Evolutionary conservation across 2,329 filamentous ascomycete genomes (phyloP).

Genomic region (Cryphonectria japonica): DNA sequence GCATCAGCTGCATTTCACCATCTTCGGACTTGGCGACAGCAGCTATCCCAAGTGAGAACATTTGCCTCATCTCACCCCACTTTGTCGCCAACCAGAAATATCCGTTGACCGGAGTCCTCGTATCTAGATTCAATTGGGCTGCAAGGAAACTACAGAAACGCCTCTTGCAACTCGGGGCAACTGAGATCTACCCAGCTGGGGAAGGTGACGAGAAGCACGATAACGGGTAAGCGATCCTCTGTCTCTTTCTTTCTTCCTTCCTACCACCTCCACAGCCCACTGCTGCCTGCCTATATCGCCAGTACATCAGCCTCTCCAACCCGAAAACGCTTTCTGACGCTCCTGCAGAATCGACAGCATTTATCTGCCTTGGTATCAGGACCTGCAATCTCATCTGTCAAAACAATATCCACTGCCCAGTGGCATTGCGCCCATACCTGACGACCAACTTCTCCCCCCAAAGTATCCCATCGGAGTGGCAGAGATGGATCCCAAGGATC

Average conservation of each 20-base stretch:
- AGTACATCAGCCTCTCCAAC: neutral
- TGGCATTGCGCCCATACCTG: conserved; percentile 71
- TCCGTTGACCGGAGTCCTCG: neutral
- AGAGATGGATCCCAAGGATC: conserved; percentile 20
- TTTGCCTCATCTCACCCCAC: neutral
- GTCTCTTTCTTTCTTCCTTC: conserved; percentile 1
- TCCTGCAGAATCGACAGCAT: conserved; percentile 72
- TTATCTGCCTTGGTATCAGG: conserved; percentile 76
- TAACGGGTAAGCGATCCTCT: conserved; percentile 69
- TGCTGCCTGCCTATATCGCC: neutral
- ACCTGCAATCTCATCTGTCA: conserved; percentile 68
- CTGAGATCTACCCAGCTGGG: conserved; percentile 73
- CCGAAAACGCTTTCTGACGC: conserved; percentile 12
- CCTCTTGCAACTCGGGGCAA: conserved; percentile 80
- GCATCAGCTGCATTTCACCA: conserved; percentile 71
- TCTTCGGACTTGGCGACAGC: conserved; percentile 91
- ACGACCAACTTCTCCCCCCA: conserved; percentile 74
- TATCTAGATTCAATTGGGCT: conserved; percentile 83
- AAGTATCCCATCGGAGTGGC: conserved; percentile 57
- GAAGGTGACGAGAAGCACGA: conserved; percentile 94
- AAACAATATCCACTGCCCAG: conserved; percentile 69
- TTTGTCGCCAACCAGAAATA: neutral
- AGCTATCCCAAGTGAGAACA: conserved; percentile 80
- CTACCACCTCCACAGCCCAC: neutral
- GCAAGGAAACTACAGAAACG: conserved; percentile 86